Evolutionary conservation across 805 yeast species (phyloP).

Genomic region (Candida succiphila): DNA sequence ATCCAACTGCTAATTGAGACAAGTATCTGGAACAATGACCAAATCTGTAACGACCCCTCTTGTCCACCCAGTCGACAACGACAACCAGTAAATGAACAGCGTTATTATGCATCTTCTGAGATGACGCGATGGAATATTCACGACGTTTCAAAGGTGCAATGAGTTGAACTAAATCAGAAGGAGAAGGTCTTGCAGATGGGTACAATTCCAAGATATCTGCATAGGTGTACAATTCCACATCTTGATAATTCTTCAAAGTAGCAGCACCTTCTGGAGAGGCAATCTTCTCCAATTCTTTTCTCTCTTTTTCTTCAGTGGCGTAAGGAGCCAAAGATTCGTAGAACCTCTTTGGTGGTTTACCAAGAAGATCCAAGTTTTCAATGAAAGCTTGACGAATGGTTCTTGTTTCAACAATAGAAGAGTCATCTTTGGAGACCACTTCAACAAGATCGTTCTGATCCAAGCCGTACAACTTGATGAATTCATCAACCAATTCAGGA

Average conservation of each 20-base stretch:
- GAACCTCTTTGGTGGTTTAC: conserved; percentile 93
- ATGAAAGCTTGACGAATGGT: conserved; percentile 73
- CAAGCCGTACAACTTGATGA: conserved; percentile 63
- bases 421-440: conserved; percentile 59
- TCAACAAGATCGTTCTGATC: conserved; percentile 60
- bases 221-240: conserved; percentile 71
- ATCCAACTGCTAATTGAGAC: conserved; percentile 68
- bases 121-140: conserved; percentile 95
- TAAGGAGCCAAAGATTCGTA: conserved; percentile 71
- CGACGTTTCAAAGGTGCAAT: conserved; percentile 89
- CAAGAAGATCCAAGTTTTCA: conserved; percentile 81
- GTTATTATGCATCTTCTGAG: conserved; percentile 85
- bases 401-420: conserved; percentile 52
- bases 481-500: conserved; percentile 50
- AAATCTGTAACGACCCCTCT: conserved; percentile 72
- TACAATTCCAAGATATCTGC: conserved; percentile 75
- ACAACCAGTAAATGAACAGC: conserved; percentile 88
- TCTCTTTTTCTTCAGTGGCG: conserved; percentile 64
- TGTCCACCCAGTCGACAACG: conserved; percentile 92
- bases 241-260: conserved; percentile 76
- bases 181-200: conserved; percentile 70
- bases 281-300: conserved; percentile 47
- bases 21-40: conserved; percentile 94
- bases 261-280: conserved; percentile 77
- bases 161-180: conserved; percentile 58